A percentile compares a stretch with the other conserved stretches of the same genome.
phyloP scores from a whole-genome alignment of 208 protist species.

The Zelonia costaricensis region DNA sequence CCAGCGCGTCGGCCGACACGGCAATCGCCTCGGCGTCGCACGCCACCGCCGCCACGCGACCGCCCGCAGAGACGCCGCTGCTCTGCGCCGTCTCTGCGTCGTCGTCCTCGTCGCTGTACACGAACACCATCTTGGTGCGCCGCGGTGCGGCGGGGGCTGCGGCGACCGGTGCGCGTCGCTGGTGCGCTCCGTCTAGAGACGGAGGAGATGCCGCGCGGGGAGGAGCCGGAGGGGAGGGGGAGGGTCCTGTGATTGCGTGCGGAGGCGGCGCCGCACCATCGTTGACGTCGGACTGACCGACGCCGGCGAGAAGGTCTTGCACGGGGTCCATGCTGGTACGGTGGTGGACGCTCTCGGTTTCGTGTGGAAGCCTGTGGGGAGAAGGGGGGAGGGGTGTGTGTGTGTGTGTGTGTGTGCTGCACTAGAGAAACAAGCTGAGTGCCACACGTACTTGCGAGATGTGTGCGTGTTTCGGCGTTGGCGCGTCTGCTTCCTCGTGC shows the following conservation, averaged over 20 bases:
- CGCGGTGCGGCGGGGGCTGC: too few species aligned
- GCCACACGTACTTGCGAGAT: too few species aligned
- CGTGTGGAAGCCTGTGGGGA: too few species aligned
- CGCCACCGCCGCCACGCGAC: background rate
- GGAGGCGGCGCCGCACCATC: background rate
- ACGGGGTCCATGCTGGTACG: conserved; percentile 18
- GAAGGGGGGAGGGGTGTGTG: background rate
- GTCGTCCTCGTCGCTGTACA: conserved; percentile 82
- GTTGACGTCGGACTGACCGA: conserved; percentile 5
- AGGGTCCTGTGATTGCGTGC: background rate
- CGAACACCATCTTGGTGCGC: conserved; percentile 65
- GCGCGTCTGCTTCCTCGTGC: background rate
- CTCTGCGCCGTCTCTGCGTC: conserved; percentile 8
- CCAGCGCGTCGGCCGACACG: conserved; percentile 28
- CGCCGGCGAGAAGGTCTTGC: conserved; percentile 9
- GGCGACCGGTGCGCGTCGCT: too few species aligned
- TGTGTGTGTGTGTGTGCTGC: background rate
- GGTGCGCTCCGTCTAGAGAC: too few species aligned
- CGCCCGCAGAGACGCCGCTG: background rate
- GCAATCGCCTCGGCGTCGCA: conserved; percentile 23
- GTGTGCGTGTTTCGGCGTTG: too few species aligned
- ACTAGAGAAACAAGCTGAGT: too few species aligned
- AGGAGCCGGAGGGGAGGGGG: background rate
- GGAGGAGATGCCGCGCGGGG: background rate
- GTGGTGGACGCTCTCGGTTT: background rate